Base-by-base conservation (phyloP, 805 yeast genomes). In the Myxozyma sirexii region DNA sequence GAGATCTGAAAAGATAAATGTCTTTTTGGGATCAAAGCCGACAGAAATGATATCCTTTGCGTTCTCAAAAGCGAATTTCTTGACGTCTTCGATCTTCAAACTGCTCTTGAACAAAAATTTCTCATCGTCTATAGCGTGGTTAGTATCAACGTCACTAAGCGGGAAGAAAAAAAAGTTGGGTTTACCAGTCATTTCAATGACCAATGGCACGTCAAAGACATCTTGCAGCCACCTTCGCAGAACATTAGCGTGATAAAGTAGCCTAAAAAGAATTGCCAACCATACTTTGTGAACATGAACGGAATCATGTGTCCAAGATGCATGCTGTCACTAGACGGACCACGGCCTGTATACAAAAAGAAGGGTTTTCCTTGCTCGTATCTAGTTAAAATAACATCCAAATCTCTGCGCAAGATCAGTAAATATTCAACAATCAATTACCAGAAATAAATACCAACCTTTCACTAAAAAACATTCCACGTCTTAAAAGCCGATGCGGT, bases 251-350 rank as follows among this genome's bases (percentile, higher is more conserved):
- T 24, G 2, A 49, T 23, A 19, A 13, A 49, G 10, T 21, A 15
- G 29, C 1, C 45, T 29, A 10, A 23, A 12, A 13, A 12, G 29
- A 43, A 31, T 17, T 19, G 12, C 21, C 13, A 15, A 5, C 23
- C 64, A 15, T 41, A 63, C 68, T 92, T 91, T 57, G 99, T 94
- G 79, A 94, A 94, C 33, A 88, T 75, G 72, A 94, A 94, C 17
- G 99, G 99, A 62, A 92, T 82, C 91, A 93, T 86, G 75, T 94
- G 99, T 54, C 99, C 99, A 77, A 94, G 80, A 74, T 94, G 99
- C 89, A 94, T 87, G 21, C 94, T 87, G 68, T 87, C 97, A 43
- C 92, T 84, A 1, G 96, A 88, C 38, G 99, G 98, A 4, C 99
- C 99, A 74, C 99, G 84, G 41, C 99, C 99, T 15, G 99, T 94